Evolutionary conservation across 164 flowering plant species (phyloP).

Genomic region (Chloranthus sessilifolius): DNA sequence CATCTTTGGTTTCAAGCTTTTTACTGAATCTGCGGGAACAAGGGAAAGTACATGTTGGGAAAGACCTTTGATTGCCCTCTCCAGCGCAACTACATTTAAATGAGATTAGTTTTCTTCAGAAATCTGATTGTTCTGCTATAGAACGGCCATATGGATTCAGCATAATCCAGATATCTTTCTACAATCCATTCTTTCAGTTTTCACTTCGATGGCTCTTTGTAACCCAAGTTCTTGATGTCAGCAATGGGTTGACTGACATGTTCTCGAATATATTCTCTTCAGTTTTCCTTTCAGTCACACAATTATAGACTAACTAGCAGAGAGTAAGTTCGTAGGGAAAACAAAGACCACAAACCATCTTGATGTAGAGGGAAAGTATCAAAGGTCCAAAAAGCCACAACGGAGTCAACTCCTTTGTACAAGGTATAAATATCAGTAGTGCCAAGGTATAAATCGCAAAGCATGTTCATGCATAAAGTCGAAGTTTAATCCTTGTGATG

Average conservation of each 20-base stretch:
- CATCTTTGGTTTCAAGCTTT: too few relatives aligned
- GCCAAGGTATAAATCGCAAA: too few relatives aligned
- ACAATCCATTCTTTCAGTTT: slow-evolving; percentile 41
- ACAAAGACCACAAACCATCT: slow-evolving; percentile 45
- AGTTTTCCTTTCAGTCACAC: slow-evolving; percentile 48
- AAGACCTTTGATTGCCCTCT: too few relatives aligned
- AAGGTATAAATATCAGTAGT: too few relatives aligned
- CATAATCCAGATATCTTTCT: slow-evolving; percentile 58
- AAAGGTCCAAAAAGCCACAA: slow-evolving; percentile 84
- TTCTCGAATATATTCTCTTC: slow-evolving; percentile 29
- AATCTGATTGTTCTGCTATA: slow-evolving; percentile 78
- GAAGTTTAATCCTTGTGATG: too few relatives aligned
- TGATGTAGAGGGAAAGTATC: slow-evolving; percentile 60
- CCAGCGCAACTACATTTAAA: slow-evolving; percentile 26
- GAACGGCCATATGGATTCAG: slow-evolving; percentile 76
- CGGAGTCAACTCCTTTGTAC: slow-evolving; percentile 77
- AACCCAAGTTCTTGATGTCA: slow-evolving; percentile 42
- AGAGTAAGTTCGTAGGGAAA: slow-evolving; percentile 50
- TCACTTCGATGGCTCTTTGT: slow-evolving; percentile 29
- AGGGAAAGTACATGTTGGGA: too few relatives aligned
- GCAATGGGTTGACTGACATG: slow-evolving; percentile 40
- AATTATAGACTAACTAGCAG: slow-evolving; percentile 25
- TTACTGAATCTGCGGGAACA: too few relatives aligned
- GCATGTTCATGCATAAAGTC: too few relatives aligned
- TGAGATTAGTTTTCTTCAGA: slow-evolving; percentile 71